Evolutionary conservation across 108 stramenopile species (phyloP), one percentile per base, ranked within the genome.

Genomic region (Nitzschia sp.): DNA sequence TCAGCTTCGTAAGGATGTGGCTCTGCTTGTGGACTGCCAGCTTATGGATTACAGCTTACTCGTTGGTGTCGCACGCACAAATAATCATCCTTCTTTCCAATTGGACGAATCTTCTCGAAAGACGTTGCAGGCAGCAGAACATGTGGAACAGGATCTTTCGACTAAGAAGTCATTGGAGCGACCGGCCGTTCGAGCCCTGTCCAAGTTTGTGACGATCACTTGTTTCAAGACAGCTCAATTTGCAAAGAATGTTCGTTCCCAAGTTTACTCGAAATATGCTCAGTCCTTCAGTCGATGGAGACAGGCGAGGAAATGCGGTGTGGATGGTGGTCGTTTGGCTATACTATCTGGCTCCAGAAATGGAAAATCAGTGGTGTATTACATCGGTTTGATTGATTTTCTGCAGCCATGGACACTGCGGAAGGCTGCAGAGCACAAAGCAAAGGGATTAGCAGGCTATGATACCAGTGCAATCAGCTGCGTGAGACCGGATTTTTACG

Each of bases 21-120:
- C 70, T 22, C 69, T 95, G 12, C 70, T 95, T 15, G 71, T 80
- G 15, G 68, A 78, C 25, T 91, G 91, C 44, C 68, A 71, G 46
- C 86, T 91, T 20, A 88, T 95, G 78, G 94, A 95, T 69, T 95
- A 95, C 71, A 88, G 86, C 70, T 70, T 95, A 5, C 78, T 95
- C 34, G 87, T 92, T 39, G 94, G 94, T 24, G 76, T 87, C 37
- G 85, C 83, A 10, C 54, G 83, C 38, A 82, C 80, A 81, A 85
- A 83, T 14, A 1, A 34, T 34, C 29, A 1, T 3, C 43, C 11
- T 10, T 37, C 25, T 7, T 46, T 52, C 8, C 59, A 57, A 2
- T 15, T 38, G 1, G 41, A 53, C 40, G 24, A 1, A 25, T 39
- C 29, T 0, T 0, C 66, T 0, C 41, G 41, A 10, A 11, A 17